Evolutionary conservation across 2,329 filamentous ascomycete genomes (phyloP), one percentile per base, ranked within the genome.

Genomic region (Nothophaeocryptopus gaeumannii): DNA sequence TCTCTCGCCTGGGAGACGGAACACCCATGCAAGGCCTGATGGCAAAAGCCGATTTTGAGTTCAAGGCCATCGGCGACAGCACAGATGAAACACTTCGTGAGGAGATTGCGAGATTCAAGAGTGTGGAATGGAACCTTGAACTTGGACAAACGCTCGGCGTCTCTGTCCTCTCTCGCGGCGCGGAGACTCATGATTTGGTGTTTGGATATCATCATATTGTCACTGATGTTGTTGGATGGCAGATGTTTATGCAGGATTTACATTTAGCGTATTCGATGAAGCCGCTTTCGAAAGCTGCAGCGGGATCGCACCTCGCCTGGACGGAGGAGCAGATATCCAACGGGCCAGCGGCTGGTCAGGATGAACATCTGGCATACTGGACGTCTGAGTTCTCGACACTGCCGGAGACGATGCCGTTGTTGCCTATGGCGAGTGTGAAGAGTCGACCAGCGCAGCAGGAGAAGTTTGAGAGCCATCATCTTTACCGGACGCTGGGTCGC

Each of bases 171-270:
- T 39, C 26, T 39, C 26, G 36, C 15, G 15, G 26, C 26, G 12
- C 36, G 14, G 15, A 39, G 36, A 15, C 14, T 8, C 45, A 48
- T 29, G 42, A 48, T 29, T 30, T 48, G 12, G 32, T 69, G 11
- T 20, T 70, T 13, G 54, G 43, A 3, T 63, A 53, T 33, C 67
- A 70, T 42, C 66, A 68, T 47, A 66, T 70, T 45, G 51, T 53
- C 20, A 54, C 67, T 39, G 67, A 70, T 38, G 64, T 62, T 2
- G 13, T 62, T 39, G 62, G 63, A 42, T 55, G 50, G n/a, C 35
- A 62, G 8, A 37, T 64, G 2, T 48, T 66, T 12, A 30, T 65
- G 2, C 32, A 11, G n/a, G 60, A 65, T 30, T 12, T 65, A 5
- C 42, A 50, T 8, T 35, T 42, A 9, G 33, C 39, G 2, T 63